Percentiles rank a stretch among this genome's conserved stretches.
Evolutionary conservation across 176 grass and related monocot genomes (phyloP).

Genomic region (Lolium multiflorum): DNA sequence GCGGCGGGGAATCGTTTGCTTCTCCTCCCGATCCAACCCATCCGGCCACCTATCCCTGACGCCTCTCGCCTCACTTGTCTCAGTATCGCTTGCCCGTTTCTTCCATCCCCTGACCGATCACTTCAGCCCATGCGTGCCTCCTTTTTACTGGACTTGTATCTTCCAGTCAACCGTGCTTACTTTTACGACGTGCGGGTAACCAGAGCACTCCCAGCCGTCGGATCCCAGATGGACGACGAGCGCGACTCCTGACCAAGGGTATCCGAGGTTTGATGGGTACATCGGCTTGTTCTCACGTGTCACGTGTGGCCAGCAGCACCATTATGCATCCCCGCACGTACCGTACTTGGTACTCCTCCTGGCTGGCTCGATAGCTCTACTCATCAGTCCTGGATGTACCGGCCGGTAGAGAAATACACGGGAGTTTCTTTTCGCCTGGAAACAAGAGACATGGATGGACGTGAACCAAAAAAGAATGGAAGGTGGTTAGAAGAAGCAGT

Average conservation of each 20-base stretch:
- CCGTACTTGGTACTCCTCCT: neutral
- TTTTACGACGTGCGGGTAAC: neutral
- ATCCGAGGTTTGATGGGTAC: neutral
- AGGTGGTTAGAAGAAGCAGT: neutral
- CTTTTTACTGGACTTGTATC: neutral
- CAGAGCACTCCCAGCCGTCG: neutral
- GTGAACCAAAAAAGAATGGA: slow-evolving; percentile 42
- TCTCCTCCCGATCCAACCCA: neutral
- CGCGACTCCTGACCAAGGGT: neutral
- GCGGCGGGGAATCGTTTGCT: slow-evolving; percentile 28
- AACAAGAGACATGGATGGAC: slow-evolving; percentile 35
- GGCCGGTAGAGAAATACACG: no score
- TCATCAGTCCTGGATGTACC: no score
- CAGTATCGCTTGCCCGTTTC: neutral
- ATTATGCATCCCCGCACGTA: neutral
- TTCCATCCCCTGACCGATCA: neutral
- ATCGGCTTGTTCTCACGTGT: neutral
- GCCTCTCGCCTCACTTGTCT: slow-evolving; percentile 20
- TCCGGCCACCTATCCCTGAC: neutral
- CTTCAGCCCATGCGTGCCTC: neutral
- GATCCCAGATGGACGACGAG: neutral
- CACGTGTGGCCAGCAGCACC: neutral
- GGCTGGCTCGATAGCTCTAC: slow-evolving; percentile 38
- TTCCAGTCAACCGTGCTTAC: neutral
- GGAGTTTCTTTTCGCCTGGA: no score